Evolutionary conservation across 2,329 filamentous ascomycete genomes (phyloP).

Genomic region (Exophiala sp.): DNA sequence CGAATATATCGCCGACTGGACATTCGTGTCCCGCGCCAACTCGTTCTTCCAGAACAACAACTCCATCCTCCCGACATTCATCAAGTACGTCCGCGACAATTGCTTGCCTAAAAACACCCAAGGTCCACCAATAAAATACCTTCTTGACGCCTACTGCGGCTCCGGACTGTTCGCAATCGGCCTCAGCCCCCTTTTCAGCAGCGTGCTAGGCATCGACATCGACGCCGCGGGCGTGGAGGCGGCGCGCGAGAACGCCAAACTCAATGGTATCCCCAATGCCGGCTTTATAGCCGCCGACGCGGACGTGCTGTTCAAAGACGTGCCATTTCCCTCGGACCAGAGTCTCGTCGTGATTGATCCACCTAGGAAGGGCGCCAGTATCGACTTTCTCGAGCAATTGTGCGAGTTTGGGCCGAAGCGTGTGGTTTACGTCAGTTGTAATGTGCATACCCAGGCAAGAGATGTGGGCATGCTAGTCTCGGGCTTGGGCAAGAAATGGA

Average conservation of each 20-base stretch:
- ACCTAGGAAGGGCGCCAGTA: constrained; percentile 92
- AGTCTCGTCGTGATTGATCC: constrained; percentile 95
- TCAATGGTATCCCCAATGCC: constrained; percentile 74
- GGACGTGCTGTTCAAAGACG: constrained; percentile 71
- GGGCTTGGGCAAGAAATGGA: constrained; percentile 27
- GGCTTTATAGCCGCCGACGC: constrained; percentile 89
- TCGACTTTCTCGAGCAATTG: constrained; percentile 76
- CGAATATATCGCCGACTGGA: constrained; percentile 81
- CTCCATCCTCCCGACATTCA: constrained; percentile 85
- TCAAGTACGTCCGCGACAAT: constrained; percentile 76
- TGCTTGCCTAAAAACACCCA: constrained; percentile 52
- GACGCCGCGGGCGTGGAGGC: constrained; percentile 71
- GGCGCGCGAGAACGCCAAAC: constrained; percentile 71
- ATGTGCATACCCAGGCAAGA: constrained; percentile 93
- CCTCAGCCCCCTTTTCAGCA: constrained; percentile 73
- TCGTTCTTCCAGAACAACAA: constrained; percentile 99
- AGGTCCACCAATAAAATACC: constrained; percentile 62
- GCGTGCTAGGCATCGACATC: constrained; percentile 88
- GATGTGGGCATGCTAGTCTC: constrained; percentile 84
- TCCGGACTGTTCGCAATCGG: constrained; percentile 97
- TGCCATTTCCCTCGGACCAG: constrained; percentile 71
- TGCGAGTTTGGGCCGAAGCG: constrained; percentile 71
- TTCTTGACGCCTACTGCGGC: constrained; percentile 97
- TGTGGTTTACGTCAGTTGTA: constrained; percentile 93
- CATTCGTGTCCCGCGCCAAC: constrained; percentile 87